Base-by-base conservation (phyloP, 108 stramenopile species). In the Epithemia pelagica region DNA sequence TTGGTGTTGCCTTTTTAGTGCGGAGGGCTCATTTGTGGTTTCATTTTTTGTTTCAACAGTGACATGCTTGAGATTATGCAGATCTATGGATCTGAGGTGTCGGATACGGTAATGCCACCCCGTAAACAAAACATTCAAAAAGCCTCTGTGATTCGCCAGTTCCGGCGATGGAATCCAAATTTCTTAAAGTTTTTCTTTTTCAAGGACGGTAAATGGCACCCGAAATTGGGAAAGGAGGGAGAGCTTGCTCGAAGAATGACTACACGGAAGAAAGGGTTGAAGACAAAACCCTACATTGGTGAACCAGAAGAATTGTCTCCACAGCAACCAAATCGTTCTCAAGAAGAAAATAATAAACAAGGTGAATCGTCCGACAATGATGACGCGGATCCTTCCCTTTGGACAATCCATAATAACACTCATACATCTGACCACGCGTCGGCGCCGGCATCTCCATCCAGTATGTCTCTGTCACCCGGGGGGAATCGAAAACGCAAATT, bases 151-250 rank as follows among this genome's bases (percentile, higher is more conserved):
- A 71, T 82, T 2, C 81, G 81, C 7, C 81, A 82, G 62, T 82
- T 82, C 61, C 76, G 81, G 28, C 76, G 81, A 18, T 82, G 81
- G 81, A 82, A 82, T 70, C 81, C 81, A 27, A 66, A 75, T 28
- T 82, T 82, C 64, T 74, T 78, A 37, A 59, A 62, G 19, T 82
- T 65, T 54, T 82, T 82, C 62, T 30, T 65, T 33, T 73, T 70
- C 32, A 56, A 62, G n/a, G 71, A 82, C 66, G 81, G 81, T 23
- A 62, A 70, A 30, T 82, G 81, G 81, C 69, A 70, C 0, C 81
- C 81, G 52, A 77, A 75, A 55, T 61, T 82, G 19, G 81, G 81
- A 1, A 74, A 71, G 57, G 64, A 77, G 28, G 76, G 71, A 10
- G 81, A 82, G 37, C 64, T 78, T 1, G 59, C 64, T 27, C 76